Percentiles rank a stretch among this genome's conserved stretches.
Conservation (phyloP, 2,329 filamentous ascomycete genomes). For the Scytalidium lignicola region DNA sequence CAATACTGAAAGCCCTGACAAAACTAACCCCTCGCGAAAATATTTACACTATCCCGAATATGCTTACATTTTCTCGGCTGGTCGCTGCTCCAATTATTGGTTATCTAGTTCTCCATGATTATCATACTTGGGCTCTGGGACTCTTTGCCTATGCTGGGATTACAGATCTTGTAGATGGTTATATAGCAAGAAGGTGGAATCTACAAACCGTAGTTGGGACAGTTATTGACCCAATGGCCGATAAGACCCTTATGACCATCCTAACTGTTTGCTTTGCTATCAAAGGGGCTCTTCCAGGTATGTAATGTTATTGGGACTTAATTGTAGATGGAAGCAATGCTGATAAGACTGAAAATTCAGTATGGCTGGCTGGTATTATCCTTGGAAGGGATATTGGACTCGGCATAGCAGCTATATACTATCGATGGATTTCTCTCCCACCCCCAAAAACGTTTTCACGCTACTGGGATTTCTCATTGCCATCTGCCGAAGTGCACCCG, state of each 20-base stretch:
- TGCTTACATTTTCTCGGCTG: constrained; percentile 83
- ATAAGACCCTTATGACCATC: constrained; percentile 94
- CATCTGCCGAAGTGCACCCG: constrained; percentile 76
- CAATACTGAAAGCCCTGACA: constrained; percentile 21
- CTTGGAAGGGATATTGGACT: constrained; percentile 83
- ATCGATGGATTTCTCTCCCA: constrained; percentile 89
- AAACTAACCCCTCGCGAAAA: constrained; percentile 62
- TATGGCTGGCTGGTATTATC: constrained; percentile 86
- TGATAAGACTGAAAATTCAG: constrained; percentile 32
- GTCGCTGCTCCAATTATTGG: constrained; percentile 78
- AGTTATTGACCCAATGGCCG: constrained; percentile 93
- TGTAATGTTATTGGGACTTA: constrained; percentile 24
- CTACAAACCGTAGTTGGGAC: constrained; percentile 91
- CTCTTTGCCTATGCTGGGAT: constrained; percentile 91
- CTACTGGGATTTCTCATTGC: constrained; percentile 97
- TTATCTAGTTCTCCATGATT: constrained; percentile 80
- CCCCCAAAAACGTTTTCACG: constrained; percentile 85
- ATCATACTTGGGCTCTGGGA: constrained; percentile 71
- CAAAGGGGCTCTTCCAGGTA: constrained; percentile 76
- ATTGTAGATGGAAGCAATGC: background rate
- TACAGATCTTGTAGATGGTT: constrained; percentile 90
- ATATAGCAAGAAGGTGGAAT: constrained; percentile 83
- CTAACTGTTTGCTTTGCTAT: constrained; percentile 78
- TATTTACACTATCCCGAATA: constrained; percentile 94
- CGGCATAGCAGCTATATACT: constrained; percentile 84